A percentile compares a stretch with the other conserved stretches of the same genome.
phyloP scores from a whole-genome alignment of 345 rosid genomes.

The Limnanthes douglasii region DNA sequence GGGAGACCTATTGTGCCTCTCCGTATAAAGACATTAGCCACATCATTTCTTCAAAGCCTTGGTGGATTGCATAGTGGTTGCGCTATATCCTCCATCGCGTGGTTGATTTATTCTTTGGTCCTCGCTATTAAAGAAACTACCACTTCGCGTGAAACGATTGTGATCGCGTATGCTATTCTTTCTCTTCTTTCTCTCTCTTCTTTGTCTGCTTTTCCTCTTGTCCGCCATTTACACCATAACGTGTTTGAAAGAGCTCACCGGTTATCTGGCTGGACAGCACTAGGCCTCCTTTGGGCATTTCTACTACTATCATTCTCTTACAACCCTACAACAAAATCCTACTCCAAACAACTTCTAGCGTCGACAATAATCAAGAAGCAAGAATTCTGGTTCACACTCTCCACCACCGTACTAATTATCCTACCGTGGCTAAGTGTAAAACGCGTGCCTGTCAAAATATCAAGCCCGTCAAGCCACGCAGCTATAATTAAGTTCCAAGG shows the following conservation, averaged over 20 bases:
- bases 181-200: constrained; percentile 42
- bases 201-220: constrained; percentile 55
- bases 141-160: constrained; percentile 42
- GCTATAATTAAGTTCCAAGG: constrained; percentile 56
- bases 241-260: constrained; percentile 61
- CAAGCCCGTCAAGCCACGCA: constrained; percentile 62
- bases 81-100: constrained; percentile 54
- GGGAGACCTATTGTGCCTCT: constrained; percentile 52
- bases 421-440: constrained; percentile 70
- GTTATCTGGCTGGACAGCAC: constrained; percentile 63
- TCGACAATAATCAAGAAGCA: constrained; percentile 29
- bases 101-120: constrained; percentile 51
- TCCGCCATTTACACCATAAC: constrained; percentile 78
- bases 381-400: constrained; percentile 69
- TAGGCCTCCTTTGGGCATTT: constrained; percentile 58
- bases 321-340: constrained; percentile 38
- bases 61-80: constrained; percentile 78
- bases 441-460: constrained; percentile 34
- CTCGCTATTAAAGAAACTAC: constrained; percentile 40
- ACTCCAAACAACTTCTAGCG: constrained; percentile 24
- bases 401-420: constrained; percentile 36
- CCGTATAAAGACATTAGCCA: constrained; percentile 34
- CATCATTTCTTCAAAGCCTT: constrained; percentile 62
- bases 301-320: constrained; percentile 40
- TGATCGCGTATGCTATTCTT: constrained; percentile 39